These are phyloP conservation scores for Margaritispora aquatica DNA, from an alignment of 495 filamentous ascomycete species.

Conservation along the genomic window DNA sequence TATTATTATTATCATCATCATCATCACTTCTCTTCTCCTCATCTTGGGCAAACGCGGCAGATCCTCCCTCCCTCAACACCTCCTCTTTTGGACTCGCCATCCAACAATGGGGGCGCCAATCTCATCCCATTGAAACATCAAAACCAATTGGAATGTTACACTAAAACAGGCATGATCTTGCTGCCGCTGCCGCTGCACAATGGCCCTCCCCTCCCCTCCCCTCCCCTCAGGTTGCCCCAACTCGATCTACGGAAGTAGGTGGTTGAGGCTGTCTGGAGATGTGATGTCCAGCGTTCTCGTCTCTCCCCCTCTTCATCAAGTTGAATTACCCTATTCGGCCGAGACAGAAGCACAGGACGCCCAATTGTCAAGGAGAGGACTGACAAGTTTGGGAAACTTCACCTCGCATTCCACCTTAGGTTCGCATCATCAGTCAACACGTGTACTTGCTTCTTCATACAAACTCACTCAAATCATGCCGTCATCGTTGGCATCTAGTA, in stretches of 20 bases:
- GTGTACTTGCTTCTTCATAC: background rate
- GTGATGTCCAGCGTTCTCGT: background rate
- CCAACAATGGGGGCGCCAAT: no score
- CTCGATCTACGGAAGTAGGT: background rate
- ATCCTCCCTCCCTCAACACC: background rate
- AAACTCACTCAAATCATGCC: slow-evolving; percentile 5
- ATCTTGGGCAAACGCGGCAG: background rate
- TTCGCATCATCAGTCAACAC: background rate
- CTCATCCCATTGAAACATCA: background rate
- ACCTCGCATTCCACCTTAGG: slow-evolving; percentile 4
- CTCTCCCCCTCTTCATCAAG: background rate
- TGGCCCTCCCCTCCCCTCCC: no score
- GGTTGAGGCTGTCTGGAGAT: background rate
- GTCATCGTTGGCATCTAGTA: background rate
- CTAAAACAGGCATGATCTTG: background rate
- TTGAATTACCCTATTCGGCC: background rate
- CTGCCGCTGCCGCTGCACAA: background rate
- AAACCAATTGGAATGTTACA: background rate
- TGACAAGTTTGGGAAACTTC: background rate
- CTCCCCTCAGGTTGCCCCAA: no score
- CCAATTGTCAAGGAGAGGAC: background rate
- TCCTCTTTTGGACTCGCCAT: background rate
- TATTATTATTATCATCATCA: no score
- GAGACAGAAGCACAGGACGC: background rate
- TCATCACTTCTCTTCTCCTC: background rate